A percentile compares a stretch with the other conserved stretches of the same genome.
Evolutionary conservation across 176 grass and related monocot species (phyloP).

Genomic region (Carex scoparia): DNA sequence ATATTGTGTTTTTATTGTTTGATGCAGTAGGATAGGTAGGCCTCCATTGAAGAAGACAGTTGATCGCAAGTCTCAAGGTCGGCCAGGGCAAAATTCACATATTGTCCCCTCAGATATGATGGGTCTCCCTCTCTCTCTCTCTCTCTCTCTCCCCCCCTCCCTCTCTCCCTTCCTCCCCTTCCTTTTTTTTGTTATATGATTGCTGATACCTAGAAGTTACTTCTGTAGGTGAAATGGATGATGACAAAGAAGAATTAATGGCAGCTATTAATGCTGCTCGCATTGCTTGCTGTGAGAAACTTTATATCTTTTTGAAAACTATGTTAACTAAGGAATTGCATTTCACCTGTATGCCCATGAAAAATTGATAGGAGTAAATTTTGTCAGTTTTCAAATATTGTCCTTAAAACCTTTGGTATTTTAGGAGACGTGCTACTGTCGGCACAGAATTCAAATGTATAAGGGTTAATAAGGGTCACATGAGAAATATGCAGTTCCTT

Average conservation of each 20-base stretch:
- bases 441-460: neutral
- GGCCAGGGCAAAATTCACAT: conserved; percentile 38
- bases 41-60: conserved; percentile 54
- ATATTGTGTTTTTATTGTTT: conserved; percentile 26
- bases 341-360: neutral
- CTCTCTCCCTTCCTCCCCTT: neutral
- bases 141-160: neutral
- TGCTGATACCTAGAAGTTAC: conserved; percentile 5
- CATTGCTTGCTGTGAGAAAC: conserved; percentile 48
- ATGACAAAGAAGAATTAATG: conserved; percentile 77
- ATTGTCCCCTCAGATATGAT: conserved; percentile 33
- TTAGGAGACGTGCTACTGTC: neutral
- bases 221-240: conserved; percentile 58
- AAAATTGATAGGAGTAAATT: neutral
- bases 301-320: neutral
- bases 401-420: neutral
- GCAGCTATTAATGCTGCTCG: conserved; percentile 69
- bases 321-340: neutral
- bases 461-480: neutral
- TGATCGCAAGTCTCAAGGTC: conserved; percentile 53
- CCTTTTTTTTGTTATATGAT: neutral
- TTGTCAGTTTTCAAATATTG: neutral
- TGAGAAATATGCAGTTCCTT: conserved; percentile 18
- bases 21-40: conserved; percentile 56
- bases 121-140: conserved; percentile 30